Percentiles rank a stretch among this genome's conserved stretches.
Evolutionary conservation across 1,284 basidiomycete species (phyloP).

Genomic region (Melampsora americana): DNA sequence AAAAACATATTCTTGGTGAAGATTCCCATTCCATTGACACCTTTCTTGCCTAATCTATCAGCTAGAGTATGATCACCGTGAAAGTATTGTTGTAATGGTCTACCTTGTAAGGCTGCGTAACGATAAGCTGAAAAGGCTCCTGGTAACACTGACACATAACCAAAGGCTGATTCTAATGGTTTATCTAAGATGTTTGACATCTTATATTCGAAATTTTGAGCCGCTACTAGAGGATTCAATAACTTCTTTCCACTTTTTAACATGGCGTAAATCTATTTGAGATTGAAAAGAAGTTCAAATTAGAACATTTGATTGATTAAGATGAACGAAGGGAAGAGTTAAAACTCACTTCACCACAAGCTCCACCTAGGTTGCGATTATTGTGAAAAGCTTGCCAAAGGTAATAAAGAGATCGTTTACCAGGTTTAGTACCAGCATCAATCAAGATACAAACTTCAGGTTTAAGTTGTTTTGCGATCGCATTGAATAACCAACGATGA

Average conservation of each 20-base stretch:
- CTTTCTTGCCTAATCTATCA: conserved; percentile 85
- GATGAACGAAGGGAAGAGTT: neutral
- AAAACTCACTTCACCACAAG: conserved; percentile 76
- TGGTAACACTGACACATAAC: conserved; percentile 83
- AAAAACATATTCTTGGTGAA: conserved; percentile 60
- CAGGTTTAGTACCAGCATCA: conserved; percentile 93
- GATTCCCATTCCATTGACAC: conserved; percentile 81
- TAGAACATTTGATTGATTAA: neutral
- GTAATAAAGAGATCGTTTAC: conserved; percentile 93
- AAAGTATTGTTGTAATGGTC: conserved; percentile 94
- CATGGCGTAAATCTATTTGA: conserved; percentile 81
- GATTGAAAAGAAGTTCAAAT: conserved; percentile 50
- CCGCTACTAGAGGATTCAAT: conserved; percentile 75
- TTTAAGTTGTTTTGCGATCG: conserved; percentile 78
- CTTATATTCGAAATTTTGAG: conserved; percentile 97
- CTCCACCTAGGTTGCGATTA: conserved; percentile 81
- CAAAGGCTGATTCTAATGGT: conserved; percentile 89
- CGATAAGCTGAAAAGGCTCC: conserved; percentile 96
- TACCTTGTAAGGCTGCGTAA: conserved; percentile 82
- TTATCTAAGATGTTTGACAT: conserved; percentile 92
- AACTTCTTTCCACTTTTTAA: conserved; percentile 86
- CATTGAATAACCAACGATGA: conserved; percentile 93
- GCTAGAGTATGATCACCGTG: conserved; percentile 89
- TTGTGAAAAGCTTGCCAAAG: conserved; percentile 81
- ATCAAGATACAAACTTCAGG: conserved; percentile 86